A percentile compares a stretch with the other conserved stretches of the same genome.
Evolutionary conservation across 176 grass and related monocot genomes (phyloP).

Genomic region (Phoenix dactylifera): DNA sequence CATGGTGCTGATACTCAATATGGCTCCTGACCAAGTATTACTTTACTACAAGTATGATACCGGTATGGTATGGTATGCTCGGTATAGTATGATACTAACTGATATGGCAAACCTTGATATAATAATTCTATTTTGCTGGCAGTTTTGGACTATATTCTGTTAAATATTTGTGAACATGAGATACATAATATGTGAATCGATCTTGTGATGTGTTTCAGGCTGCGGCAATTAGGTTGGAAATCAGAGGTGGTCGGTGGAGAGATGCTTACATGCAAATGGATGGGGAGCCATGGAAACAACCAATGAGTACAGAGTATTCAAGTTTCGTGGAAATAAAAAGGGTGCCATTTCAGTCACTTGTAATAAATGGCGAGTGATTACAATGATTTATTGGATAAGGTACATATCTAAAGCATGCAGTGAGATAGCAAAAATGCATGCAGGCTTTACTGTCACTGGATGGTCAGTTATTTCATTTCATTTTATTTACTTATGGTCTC

Average conservation of each 20-base stretch:
- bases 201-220: conserved; percentile 42
- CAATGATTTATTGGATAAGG: background rate
- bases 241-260: conserved; percentile 76
- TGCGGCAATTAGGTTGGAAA: conserved; percentile 78
- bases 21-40: no score
- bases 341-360: conserved; percentile 64
- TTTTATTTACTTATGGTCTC: no score
- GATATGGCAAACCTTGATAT: no score
- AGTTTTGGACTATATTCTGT: background rate
- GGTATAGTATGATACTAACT: no score
- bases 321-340: conserved; percentile 89
- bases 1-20: no score
- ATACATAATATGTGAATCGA: background rate
- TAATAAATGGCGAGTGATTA: conserved; percentile 46
- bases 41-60: no score
- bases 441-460: no score
- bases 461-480: no score
- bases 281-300: conserved; percentile 96
- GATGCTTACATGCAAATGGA: conserved; percentile 98
- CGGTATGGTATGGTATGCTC: no score
- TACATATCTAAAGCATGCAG: background rate
- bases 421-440: no score
- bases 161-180: background rate
- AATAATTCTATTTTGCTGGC: no score
- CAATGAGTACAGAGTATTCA: conserved; percentile 52